A percentile compares a stretch with the other conserved stretches of the same genome.
Evolutionary conservation across 2,329 filamentous ascomycete species (phyloP).

Genomic region (Hawksworthiomyces lignivorus): DNA sequence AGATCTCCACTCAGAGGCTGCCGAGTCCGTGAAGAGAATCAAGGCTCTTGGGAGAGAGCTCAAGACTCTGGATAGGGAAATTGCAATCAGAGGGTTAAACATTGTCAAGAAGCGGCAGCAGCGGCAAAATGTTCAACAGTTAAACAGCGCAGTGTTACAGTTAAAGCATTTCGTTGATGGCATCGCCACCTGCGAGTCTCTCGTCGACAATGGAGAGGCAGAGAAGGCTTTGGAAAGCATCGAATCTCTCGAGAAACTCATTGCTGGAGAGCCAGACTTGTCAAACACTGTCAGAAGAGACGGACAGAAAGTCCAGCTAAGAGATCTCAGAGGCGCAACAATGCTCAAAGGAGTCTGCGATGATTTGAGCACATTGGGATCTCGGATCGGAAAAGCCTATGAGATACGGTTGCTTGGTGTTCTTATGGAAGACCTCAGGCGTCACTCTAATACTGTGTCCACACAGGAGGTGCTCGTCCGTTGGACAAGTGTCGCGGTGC

Average conservation of each 20-base stretch:
- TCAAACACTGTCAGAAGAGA: constrained; percentile 10
- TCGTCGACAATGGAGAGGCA: constrained; percentile 74
- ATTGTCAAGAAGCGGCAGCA: constrained; percentile 75
- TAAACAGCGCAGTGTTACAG: constrained; percentile 77
- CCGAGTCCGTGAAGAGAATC: constrained; percentile 81
- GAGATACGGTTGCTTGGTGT: constrained; percentile 72
- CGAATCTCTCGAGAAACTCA: constrained; percentile 68
- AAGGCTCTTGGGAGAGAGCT: constrained; percentile 73
- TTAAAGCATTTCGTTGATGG: constrained; percentile 69
- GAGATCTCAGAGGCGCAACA: constrained; percentile 67
- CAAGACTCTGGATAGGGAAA: constrained; percentile 71
- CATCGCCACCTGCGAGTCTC: constrained; percentile 66
- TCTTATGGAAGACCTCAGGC: constrained; percentile 70
- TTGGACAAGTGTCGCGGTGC: constrained; percentile 71
- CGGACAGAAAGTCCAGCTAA: constrained; percentile 30
- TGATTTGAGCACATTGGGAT: constrained; percentile 67
- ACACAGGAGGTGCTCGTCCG: constrained; percentile 66
- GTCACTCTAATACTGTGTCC: constrained; percentile 70
- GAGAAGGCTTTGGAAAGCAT: constrained; percentile 72
- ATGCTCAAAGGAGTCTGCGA: constrained; percentile 73
- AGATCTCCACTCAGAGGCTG: constrained; percentile 84
- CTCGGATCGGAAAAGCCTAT: constrained; percentile 78
- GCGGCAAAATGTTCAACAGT: constrained; percentile 73
- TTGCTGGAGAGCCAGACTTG: constrained; percentile 58
- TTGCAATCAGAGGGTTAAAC: constrained; percentile 76